Conservation (phyloP, 2,329 filamentous ascomycete species). For the Aspergillus cejpii region DNA sequence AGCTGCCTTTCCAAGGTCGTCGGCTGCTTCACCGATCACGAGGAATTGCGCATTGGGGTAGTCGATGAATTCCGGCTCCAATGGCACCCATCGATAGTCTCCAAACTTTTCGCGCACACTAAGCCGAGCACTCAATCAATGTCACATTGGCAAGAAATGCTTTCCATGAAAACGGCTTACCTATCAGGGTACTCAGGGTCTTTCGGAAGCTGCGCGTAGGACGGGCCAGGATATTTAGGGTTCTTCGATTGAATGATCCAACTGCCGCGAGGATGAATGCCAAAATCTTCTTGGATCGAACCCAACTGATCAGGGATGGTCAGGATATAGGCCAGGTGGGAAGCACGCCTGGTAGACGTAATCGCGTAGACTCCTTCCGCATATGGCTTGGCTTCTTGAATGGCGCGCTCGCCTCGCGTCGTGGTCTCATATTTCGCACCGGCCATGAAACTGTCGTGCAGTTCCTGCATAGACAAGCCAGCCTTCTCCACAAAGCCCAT, state of each 20-base stretch:
- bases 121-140: not conserved
- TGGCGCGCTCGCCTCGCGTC: constrained; percentile 62
- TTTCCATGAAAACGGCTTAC: constrained; percentile 39
- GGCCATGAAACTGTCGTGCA: constrained; percentile 66
- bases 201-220: constrained; percentile 56
- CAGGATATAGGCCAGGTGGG: constrained; percentile 71
- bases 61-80: constrained; percentile 66
- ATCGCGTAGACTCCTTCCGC: constrained; percentile 83
- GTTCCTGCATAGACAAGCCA: constrained; percentile 55
- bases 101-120: constrained; percentile 67
- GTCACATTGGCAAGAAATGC: not conserved
- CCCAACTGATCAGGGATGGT: constrained; percentile 65
- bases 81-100: constrained; percentile 65
- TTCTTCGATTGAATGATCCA: constrained; percentile 78
- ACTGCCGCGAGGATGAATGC: constrained; percentile 63
- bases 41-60: constrained; percentile 70
- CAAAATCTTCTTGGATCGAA: constrained; percentile 68
- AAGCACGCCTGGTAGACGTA: constrained; percentile 62
- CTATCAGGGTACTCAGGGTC: constrained; percentile 64
- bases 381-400: constrained; percentile 64
- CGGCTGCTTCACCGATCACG: constrained; percentile 58
- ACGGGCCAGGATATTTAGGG: constrained; percentile 61
- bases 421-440: constrained; percentile 67
- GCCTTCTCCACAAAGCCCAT: constrained; percentile 79
- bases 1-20: constrained; percentile 31